Conservation (phyloP, 192 early-diverging fungal species). For the Glomus cerebriforme region DNA sequence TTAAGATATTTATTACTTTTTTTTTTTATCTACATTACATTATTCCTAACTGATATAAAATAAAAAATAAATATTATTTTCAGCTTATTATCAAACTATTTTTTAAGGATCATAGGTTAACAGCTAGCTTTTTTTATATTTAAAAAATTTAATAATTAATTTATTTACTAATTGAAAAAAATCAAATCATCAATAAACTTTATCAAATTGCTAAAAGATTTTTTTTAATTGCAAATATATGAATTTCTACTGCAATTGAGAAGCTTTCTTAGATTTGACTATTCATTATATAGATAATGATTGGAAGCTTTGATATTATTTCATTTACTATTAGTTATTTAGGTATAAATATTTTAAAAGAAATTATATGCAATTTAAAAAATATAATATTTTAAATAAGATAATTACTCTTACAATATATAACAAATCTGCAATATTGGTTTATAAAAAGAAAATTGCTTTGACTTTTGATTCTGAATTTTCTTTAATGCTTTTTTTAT, state of each 20-base stretch:
- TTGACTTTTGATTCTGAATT: neutral
- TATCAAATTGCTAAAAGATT: too few species aligned
- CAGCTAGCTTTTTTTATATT: too few species aligned
- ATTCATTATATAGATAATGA: slow-evolving; percentile 3
- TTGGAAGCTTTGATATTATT: slow-evolving; percentile 3
- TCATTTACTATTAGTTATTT: neutral
- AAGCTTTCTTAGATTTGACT: neutral
- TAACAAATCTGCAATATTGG: neutral
- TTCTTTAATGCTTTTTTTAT: neutral
- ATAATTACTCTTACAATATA: neutral
- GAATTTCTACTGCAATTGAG: neutral
- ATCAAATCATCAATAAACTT: too few species aligned
- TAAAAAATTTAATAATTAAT: too few species aligned
- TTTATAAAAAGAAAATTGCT: neutral
- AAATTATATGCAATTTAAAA: neutral
- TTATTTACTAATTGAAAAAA: too few species aligned
- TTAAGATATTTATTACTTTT: too few species aligned
- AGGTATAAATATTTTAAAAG: neutral
- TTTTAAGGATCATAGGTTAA: too few species aligned
- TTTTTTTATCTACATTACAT: too few species aligned
- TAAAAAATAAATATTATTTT: too few species aligned
- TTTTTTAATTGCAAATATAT: too few species aligned
- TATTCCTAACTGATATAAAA: too few species aligned
- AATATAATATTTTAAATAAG: neutral
- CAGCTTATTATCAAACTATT: too few species aligned